Percentiles rank a stretch among this genome's conserved stretches.
Conservation (phyloP, 2,329 filamentous ascomycete species). For the Pyrenophora seminiperda region DNA sequence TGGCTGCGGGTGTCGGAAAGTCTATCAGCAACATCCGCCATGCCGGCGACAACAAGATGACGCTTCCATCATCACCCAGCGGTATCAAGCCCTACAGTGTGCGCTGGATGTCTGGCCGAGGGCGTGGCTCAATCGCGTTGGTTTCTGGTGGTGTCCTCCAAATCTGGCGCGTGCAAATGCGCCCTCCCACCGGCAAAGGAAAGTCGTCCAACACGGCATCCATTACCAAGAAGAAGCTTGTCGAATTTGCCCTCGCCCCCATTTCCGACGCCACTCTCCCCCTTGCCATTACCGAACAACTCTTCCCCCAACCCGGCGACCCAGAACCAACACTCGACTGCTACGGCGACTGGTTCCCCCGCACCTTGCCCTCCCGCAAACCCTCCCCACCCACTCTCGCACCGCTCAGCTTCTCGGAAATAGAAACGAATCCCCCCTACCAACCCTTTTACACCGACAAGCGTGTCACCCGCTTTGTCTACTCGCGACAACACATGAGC, state of each 20-base stretch:
- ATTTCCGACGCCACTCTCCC: slow-evolving; percentile 62
- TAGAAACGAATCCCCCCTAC: slow-evolving; percentile 93
- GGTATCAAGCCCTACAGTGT: slow-evolving; percentile 65
- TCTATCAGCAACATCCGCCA: slow-evolving; percentile 75
- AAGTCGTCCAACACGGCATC: slow-evolving; percentile 49
- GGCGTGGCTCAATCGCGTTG: slow-evolving; percentile 66
- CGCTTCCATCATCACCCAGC: slow-evolving; percentile 63
- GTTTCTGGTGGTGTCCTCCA: slow-evolving; percentile 70
- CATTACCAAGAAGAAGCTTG: slow-evolving; percentile 63
- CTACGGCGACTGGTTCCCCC: slow-evolving; percentile 46
- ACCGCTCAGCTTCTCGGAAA: slow-evolving; percentile 71
- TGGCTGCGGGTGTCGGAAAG: slow-evolving; percentile 74
- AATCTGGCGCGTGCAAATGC: slow-evolving; percentile 63
- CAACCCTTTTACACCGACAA: slow-evolving; percentile 94
- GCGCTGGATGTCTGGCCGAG: slow-evolving; percentile 67
- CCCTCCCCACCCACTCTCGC: slow-evolving; percentile 51
- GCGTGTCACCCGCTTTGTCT: slow-evolving; percentile 78
- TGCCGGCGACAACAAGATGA: slow-evolving; percentile 74
- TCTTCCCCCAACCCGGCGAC: slow-evolving; percentile 38
- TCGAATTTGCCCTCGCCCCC: slow-evolving; percentile 69
- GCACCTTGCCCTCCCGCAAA: slow-evolving; percentile 36
- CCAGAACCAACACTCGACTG: slow-evolving; percentile 27
- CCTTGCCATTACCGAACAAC: slow-evolving; percentile 37
- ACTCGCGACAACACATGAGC: slow-evolving; percentile 50
- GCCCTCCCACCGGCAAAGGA: slow-evolving; percentile 51